Evolutionary conservation across 352 stramenopile genomes (phyloP), one percentile per base, ranked within the genome.

Genomic region (Pythium guiyangense): DNA sequence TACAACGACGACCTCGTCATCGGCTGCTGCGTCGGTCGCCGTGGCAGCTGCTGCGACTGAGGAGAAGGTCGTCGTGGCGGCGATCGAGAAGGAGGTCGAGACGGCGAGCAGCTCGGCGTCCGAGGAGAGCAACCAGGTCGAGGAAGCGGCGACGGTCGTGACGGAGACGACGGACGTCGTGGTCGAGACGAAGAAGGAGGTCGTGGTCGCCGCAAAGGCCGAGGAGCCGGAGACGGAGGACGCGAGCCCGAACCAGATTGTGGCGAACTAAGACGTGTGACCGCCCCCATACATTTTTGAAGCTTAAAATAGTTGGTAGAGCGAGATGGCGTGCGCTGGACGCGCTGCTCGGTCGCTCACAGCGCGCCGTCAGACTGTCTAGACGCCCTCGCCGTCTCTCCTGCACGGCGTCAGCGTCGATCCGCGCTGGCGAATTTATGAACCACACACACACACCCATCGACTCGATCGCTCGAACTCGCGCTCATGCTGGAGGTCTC

Each of bases 141-240:
- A 77, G n/a, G 59, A 74, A 9, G 40, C 14, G 10, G 35, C 35
- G 10, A 9, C 35, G 4, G 29, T 34, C 29, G 29, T 34, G 29
- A 6, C 29, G 29, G 6, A 34, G 29, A 34, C 29, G 6, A 42
- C 35, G 10, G 10, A 12, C 4, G 35, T 52, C 15, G 40, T 49
- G n/a, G 52, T 54, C 25, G 56, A 55, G 18, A 55, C 69, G 49
- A 46, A 49, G 48, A 61, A 65, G 35, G 54, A 48, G 26, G 54
- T 44, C 59, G 57, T 61, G 53, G 49, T 58, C 20, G 37, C 51
- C n/a, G 52, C 46, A 27, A 44, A 54, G 57, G 37, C 48, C 47
- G 56, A 57, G 22, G 55, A 64, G n/a, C 44, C 51, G 22, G 57
- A 64, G 43, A 74, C 67, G 31, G 71, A 67, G 50, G 49, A 66